Conservation (phyloP, 495 filamentous ascomycete species). For the Aspergillus bridgeri region DNA sequence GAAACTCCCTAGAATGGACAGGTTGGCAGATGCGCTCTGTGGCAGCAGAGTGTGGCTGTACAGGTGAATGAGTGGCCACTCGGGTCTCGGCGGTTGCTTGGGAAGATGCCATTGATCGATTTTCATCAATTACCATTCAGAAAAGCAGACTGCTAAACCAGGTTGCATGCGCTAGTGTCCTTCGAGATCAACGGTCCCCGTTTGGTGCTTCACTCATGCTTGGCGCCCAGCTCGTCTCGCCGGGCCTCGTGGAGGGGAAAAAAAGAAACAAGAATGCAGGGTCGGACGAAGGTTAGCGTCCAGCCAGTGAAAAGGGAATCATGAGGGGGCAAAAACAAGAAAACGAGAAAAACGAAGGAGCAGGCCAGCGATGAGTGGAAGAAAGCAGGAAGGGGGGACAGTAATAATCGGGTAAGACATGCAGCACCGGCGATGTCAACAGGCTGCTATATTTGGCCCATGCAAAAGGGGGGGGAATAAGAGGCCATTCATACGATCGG, state of each 20-base stretch:
- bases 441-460: slow-evolving; percentile 21
- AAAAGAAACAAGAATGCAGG: not conserved
- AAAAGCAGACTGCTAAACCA: not conserved
- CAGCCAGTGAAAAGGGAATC: not conserved
- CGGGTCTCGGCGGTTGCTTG: slow-evolving; percentile 7
- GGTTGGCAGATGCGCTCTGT: too few relatives aligned
- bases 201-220: slow-evolving; percentile 6
- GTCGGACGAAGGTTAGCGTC: not conserved
- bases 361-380: not conserved
- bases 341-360: not conserved
- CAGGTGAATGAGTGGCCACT: slow-evolving; percentile 4
- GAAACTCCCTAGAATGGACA: too few relatives aligned
- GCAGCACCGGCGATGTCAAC: slow-evolving; percentile 6
- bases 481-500: not conserved
- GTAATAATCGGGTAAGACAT: slow-evolving; percentile 14
- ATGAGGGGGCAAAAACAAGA: not conserved
- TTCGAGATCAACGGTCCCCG: slow-evolving; percentile 1
- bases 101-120: not conserved
- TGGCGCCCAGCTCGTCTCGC: slow-evolving; percentile 11
- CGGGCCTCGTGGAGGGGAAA: not conserved
- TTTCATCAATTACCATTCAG: too few relatives aligned
- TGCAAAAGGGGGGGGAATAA: not conserved
- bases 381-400: slow-evolving; percentile 2
- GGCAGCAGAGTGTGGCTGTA: not conserved
- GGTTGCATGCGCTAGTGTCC: not conserved